These are phyloP conservation scores for Pseudozyma flocculosa DNA, from an alignment of 1,284 basidiomycete genomes.

Conservation along the genomic window DNA sequence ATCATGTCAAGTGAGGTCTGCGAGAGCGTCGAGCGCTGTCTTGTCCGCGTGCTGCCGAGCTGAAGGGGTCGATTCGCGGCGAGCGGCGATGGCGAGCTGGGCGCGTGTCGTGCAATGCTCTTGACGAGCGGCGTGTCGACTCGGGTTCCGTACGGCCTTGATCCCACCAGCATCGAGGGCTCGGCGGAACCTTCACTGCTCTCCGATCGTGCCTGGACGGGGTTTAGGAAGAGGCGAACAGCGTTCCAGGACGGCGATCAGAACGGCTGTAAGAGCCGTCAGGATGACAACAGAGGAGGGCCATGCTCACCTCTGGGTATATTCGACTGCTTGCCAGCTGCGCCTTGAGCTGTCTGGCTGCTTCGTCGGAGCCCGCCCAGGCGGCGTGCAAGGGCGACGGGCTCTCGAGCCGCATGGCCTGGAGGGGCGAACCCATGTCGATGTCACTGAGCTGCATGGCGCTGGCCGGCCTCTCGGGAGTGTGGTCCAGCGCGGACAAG, in stretches of 20 bases:
- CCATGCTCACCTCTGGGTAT: background rate
- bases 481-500: background rate
- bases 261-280: too few species aligned
- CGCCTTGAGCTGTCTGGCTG: background rate
- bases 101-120: background rate
- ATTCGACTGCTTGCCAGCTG: background rate
- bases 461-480: too few species aligned
- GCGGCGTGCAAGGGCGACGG: background rate
- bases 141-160: background rate
- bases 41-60: background rate
- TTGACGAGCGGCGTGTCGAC: background rate
- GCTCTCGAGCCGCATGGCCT: background rate
- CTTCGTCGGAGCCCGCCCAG: background rate
- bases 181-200: too few species aligned
- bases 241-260: too few species aligned
- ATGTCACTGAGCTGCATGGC: background rate
- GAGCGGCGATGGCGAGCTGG: background rate
- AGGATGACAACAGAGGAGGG: too few species aligned
- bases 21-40: background rate
- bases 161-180: background rate
- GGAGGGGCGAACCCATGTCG: background rate
- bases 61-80: background rate
- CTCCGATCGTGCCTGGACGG: too few species aligned
- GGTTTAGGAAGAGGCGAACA: too few species aligned
- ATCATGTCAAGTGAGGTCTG: background rate